These are phyloP conservation scores for Magnaporthiopsis rhizophila DNA, from an alignment of 2,329 filamentous ascomycete species.

Conservation along the genomic window DNA sequence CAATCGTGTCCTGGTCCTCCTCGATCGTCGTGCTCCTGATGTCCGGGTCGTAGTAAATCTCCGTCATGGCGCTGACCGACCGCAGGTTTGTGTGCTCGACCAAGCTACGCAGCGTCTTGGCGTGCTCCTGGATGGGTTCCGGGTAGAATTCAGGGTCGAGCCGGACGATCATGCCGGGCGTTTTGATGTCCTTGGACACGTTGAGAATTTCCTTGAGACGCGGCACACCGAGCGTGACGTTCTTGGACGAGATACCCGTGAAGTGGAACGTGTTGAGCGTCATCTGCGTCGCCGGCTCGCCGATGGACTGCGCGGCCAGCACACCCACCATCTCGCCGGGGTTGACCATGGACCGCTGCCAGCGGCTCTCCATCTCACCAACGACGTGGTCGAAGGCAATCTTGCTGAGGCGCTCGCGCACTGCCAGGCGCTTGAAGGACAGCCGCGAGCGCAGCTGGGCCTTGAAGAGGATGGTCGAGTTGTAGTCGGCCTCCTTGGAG, in stretches of 20 bases:
- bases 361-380: slow-evolving; percentile 83
- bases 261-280: slow-evolving; percentile 99
- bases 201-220: slow-evolving; percentile 99
- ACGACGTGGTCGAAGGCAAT: slow-evolving; percentile 88
- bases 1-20: slow-evolving; percentile 86
- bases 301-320: slow-evolving; percentile 93
- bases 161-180: slow-evolving; percentile 92
- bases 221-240: slow-evolving; percentile 81
- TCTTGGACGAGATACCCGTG: slow-evolving; percentile 98
- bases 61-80: slow-evolving; percentile 82
- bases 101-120: slow-evolving; percentile 76
- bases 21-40: slow-evolving; percentile 78
- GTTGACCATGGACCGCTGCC: slow-evolving; percentile 75
- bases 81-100: slow-evolving; percentile 94
- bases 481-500: slow-evolving; percentile 78
- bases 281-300: slow-evolving; percentile 98
- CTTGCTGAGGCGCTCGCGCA: slow-evolving; percentile 78
- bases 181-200: slow-evolving; percentile 96
- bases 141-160: slow-evolving; percentile 51
- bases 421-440: slow-evolving; percentile 87
- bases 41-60: slow-evolving; percentile 96
- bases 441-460: slow-evolving; percentile 81
- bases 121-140: slow-evolving; percentile 59
- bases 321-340: slow-evolving; percentile 99
- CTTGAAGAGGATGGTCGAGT: slow-evolving; percentile 87